Conservation (phyloP, 192 early-diverging fungal genomes). For the Coemansia sp. region DNA sequence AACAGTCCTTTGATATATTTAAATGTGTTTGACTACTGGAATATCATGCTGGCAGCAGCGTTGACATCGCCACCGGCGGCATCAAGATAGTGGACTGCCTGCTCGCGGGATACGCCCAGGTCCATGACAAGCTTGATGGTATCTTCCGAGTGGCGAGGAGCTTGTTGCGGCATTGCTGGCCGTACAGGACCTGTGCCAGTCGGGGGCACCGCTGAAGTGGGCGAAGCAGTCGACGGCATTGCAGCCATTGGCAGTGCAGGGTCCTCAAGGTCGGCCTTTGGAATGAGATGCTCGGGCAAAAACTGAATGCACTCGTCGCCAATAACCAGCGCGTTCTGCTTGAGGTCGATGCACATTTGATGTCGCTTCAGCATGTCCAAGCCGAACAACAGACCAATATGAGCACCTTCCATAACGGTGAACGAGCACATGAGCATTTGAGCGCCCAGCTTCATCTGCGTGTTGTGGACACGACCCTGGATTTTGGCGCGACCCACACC, state of each 20-base stretch:
- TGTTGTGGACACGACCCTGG: constrained; percentile 88
- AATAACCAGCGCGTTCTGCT: constrained; percentile 78
- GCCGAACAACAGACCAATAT: constrained; percentile 88
- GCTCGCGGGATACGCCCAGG: constrained; percentile 74
- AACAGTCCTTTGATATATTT: background rate
- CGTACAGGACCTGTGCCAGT: background rate
- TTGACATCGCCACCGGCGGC: constrained; percentile 82
- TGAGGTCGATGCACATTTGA: constrained; percentile 88
- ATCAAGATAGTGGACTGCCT: constrained; percentile 79
- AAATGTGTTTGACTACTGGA: constrained; percentile 39
- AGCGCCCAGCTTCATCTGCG: constrained; percentile 78
- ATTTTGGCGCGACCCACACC: constrained; percentile 98
- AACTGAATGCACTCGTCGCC: constrained; percentile 80
- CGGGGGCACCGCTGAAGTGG: constrained; percentile 12
- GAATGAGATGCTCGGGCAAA: constrained; percentile 88
- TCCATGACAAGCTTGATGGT: constrained; percentile 70
- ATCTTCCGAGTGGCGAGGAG: constrained; percentile 51
- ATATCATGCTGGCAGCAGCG: constrained; percentile 81
- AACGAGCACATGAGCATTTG: constrained; percentile 85
- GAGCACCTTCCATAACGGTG: constrained; percentile 90
- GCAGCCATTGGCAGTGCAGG: constrained; percentile 12
- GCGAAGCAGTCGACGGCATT: constrained; percentile 12
- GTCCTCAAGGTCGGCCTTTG: constrained; percentile 57
- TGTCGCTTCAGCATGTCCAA: constrained; percentile 95
- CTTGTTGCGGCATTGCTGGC: constrained; percentile 30